Evolutionary conservation across 1,284 basidiomycete species (phyloP), one percentile per base, ranked within the genome.

Genomic region (Sanghuangporus sanghuang): DNA sequence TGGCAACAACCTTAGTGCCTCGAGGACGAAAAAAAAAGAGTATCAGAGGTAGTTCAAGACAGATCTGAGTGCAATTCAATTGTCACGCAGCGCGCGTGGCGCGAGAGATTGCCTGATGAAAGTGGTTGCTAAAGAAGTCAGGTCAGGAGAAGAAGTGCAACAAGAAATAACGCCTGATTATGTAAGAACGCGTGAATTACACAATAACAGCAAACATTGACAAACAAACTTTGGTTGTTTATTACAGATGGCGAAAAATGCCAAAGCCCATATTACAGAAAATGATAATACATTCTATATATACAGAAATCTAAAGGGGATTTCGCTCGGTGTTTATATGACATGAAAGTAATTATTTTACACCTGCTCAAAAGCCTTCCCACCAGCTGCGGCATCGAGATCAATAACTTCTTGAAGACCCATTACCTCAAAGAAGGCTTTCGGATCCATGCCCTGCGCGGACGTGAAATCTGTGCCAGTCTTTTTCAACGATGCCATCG

Each of bases 361-460:
- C 46, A 85, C 78, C 53, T 73, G 67, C 50, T 79, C 72, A 70
- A 85, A 87, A 0, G 85, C 81, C 66, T 75, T 79, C 49, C 85
- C 85, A n/a, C 85, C 86, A 0, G 85, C 85, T 59, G 74, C 74
- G 1, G 81, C 75, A 64, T 90, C 88, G 21, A 89, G 75, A 40
- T 78, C 73, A 44, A 87, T 73, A 14, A 88, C 77, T 21, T 85
- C 81, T 44, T 80, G 73, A 7, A 90, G 76, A 66, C 79, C 87
- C 85, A 90, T 88, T 61, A 89, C 85, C 70, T 87, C 82, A 73
- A 90, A 90, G 79, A 90, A 90, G 61, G 81, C 78, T 70, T 85
- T 87, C 23, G 88, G 88, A 68, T 88, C 87, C 88, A 90, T 90
- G 16, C 89, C 87, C 73, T 84, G 79, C 0, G 87, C 85, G 27